Base-by-base conservation (phyloP, 2,329 filamentous ascomycete species). In the Diaporthe sp. region DNA sequence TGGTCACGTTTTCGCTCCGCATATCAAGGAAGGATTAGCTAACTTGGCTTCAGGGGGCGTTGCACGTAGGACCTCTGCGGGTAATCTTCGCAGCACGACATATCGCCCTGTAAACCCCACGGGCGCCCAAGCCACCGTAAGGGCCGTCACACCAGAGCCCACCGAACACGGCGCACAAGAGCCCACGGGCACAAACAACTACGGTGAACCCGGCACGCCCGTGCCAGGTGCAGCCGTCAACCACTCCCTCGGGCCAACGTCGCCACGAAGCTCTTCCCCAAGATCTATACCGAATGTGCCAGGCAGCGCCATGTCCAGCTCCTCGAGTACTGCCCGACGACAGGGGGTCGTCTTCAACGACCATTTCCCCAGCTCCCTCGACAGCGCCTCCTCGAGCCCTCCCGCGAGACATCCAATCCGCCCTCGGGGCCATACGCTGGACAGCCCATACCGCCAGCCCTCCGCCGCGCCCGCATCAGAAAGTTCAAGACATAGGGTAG, bases 61-160 rank as follows among this genome's bases (percentile, higher is more conserved):
- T 56, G 25, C 74, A 68, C 58, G 73, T 76, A 77, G 79, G 75
- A 66, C 77, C 47, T 78, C 81, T 75, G 75, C 78, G 74, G 78
- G 79, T 75, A 79, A 77, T 74, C 76, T 80, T 32, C 79, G 79
- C 51, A 75, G 53, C 56, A 76, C 61, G 74, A 76, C 73, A 80
- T 81, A 71, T 81, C 79, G 61, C 76, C 82, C 70, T 78, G 75
- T 74, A 76, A 76, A 76, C 56, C 37, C 61, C 53, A 72, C 75
- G 69, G 78, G 75, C 55, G 68, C 79, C 75, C 83, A 85, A 77
- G 79, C 81, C 76, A 89, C 88, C 59, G 89, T 92, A 79, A 90
- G 92, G 76, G 85, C 92, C 73, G 91, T 94, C 77, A 94, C 92
- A 76, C 92, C 92, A 77, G 93, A 94, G 56, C 83, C 83, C 75